A percentile compares a stretch with the other conserved stretches of the same genome.
phyloP scores from a whole-genome alignment of 768 basidiomycete genomes.

The Coprinellus aureogranulatus region DNA sequence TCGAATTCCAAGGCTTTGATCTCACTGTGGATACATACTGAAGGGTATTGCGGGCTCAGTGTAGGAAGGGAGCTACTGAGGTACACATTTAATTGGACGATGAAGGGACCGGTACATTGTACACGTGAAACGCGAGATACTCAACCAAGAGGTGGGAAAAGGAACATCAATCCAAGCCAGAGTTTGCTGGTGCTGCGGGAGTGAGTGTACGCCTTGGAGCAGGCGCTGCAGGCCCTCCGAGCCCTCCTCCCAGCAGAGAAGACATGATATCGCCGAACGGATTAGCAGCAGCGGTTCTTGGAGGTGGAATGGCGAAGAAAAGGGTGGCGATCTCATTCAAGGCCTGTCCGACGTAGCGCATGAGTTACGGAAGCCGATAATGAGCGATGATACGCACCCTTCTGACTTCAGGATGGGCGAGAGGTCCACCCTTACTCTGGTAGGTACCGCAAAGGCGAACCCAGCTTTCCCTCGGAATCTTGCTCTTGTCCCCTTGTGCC shows the following conservation, averaged over 20 bases:
- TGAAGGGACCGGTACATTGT: too few relatives aligned
- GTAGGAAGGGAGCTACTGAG: too few relatives aligned
- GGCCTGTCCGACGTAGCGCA: constrained; percentile 38
- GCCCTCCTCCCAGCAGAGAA: constrained; percentile 75
- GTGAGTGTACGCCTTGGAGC: constrained; percentile 39
- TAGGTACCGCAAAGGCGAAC: constrained; percentile 82
- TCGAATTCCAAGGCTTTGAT: too few relatives aligned
- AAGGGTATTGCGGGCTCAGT: too few relatives aligned
- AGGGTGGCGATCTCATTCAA: constrained; percentile 65
- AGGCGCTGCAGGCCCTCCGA: constrained; percentile 34
- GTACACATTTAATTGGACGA: too few relatives aligned
- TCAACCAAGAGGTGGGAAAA: too few relatives aligned
- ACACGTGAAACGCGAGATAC: too few relatives aligned
- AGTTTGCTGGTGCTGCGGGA: constrained; percentile 33
- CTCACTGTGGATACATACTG: too few relatives aligned
- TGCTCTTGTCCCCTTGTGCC: constrained; percentile 76
- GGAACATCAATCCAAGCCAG: constrained; percentile 44
- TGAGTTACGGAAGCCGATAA: background rate
- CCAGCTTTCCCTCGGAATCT: constrained; percentile 78
- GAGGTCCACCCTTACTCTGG: constrained; percentile 63
- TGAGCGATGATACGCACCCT: constrained; percentile 43
- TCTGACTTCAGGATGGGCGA: constrained; percentile 61
- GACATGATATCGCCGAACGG: constrained; percentile 89
- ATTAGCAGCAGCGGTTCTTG: constrained; percentile 67
- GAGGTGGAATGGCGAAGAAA: constrained; percentile 86